Base-by-base conservation (phyloP, 2,329 filamentous ascomycete species). In the Blastomyces gilchristii region DNA sequence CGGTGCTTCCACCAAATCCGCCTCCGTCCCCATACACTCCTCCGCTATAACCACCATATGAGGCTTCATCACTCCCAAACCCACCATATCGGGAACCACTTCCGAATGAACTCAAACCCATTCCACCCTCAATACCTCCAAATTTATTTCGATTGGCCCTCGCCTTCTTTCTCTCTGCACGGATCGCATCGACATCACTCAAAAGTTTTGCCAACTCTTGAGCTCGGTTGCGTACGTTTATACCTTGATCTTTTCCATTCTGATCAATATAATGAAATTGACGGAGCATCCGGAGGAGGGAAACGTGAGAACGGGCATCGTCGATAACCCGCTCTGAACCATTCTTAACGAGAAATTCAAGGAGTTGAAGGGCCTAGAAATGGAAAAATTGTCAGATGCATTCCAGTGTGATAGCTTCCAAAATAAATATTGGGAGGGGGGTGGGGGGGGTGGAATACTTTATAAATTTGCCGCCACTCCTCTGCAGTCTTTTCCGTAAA, bases 391-490 rank as follows among this genome's bases (percentile, higher is more conserved):
- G 45, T 43, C 22, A 62, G 63, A 34, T 37, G 58, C 34, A 50
- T 25, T 12, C 31, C 18, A 41, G 59, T 25, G 16, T 39, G 54
- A 49, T 2, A 41, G 12, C 22, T 25, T 39, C 28, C 47, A 47
- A 47, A 22, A 22, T 22, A 31, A 16, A 34, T 34, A 22, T 34
- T 34, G 31, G 31, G 31, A 1, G 4, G 31, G 7, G 31, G 7
- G 7, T 5, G n/a, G 31, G 31, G 31, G 28, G 25, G 8, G 34
- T 28, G 8, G 43, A 16, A 54, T 50, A 91, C 88, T 82, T 99
- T 99, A 84, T 99, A 99, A 73, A 99, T 99, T 77, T 99, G 94
- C 69, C 94, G 86, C 94, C 94, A 99, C 79, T 99, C 94, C 75
- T 99, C 94, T 63, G 94, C 93, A 8, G 91, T 84, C 81, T 99